Conservation (phyloP, 2,329 filamentous ascomycete species). For the Aureobasidium vineae region DNA sequence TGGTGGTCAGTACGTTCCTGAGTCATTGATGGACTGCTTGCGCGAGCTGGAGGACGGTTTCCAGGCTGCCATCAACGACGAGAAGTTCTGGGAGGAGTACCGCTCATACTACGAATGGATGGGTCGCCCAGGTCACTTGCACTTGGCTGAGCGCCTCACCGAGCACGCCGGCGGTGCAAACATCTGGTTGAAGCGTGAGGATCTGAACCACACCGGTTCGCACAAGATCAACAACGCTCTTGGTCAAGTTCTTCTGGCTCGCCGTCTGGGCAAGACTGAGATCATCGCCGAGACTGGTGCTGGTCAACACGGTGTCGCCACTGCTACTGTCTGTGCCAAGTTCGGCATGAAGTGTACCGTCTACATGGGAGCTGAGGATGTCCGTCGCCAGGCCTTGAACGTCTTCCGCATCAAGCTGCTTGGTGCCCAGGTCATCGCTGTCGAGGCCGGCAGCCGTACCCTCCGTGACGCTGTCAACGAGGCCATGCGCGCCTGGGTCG, state of each 20-base stretch:
- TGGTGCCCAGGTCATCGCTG: slow-evolving; percentile 86
- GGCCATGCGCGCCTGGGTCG: slow-evolving; percentile 90
- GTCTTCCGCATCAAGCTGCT: slow-evolving; percentile 98
- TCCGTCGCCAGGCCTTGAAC: slow-evolving; percentile 91
- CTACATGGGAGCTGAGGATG: slow-evolving; percentile 98
- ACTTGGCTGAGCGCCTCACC: slow-evolving; percentile 83
- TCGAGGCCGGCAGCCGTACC: slow-evolving; percentile 79
- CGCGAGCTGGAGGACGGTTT: slow-evolving; percentile 89
- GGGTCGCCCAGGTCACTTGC: slow-evolving; percentile 87
- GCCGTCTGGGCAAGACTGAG: slow-evolving; percentile 84
- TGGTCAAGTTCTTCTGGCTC: slow-evolving; percentile 85
- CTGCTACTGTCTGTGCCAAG: slow-evolving; percentile 95
- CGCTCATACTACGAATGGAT: slow-evolving; percentile 96
- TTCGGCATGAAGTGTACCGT: slow-evolving; percentile 98
- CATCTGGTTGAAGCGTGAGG: slow-evolving; percentile 97
- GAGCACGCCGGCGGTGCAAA: slow-evolving; percentile 87
- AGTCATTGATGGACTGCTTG: slow-evolving; percentile 96
- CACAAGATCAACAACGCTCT: slow-evolving; percentile 99
- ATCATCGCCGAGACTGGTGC: slow-evolving; percentile 98
- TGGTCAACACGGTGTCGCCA: slow-evolving; percentile 96
- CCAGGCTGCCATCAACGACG: slow-evolving; percentile 80
- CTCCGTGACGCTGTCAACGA: slow-evolving; percentile 77
- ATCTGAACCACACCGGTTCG: slow-evolving; percentile 94
- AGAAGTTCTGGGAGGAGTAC: slow-evolving; percentile 96
- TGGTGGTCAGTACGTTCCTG: slow-evolving; percentile 94